Percentiles rank a stretch among this genome's conserved stretches.
These are phyloP conservation scores for Pseudogymnoascus destructans DNA, from an alignment of 2,329 filamentous ascomycete genomes.

Conservation along the genomic window DNA sequence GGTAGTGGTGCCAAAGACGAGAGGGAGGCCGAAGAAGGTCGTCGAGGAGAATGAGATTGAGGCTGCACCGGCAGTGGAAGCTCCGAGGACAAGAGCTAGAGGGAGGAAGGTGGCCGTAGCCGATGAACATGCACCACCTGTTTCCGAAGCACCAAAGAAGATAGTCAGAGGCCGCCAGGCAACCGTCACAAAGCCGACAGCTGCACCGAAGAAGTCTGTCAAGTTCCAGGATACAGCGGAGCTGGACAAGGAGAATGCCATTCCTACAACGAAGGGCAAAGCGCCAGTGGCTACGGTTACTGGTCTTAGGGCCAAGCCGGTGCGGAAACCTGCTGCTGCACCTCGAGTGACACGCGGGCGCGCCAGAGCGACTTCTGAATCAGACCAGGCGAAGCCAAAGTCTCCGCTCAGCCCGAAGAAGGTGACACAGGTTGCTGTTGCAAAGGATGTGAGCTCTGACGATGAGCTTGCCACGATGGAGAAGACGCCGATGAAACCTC, in stretches of 20 bases:
- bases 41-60: constrained; percentile 21
- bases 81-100: constrained; percentile 21
- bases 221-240: constrained; percentile 40
- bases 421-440: constrained; percentile 40
- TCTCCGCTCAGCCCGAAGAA: constrained; percentile 52
- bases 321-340: constrained; percentile 33
- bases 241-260: constrained; percentile 50
- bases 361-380: constrained; percentile 22
- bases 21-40: constrained; percentile 1
- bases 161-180: constrained; percentile 27
- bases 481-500: constrained; percentile 36
- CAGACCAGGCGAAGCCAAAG: constrained; percentile 30
- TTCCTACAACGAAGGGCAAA: constrained; percentile 33
- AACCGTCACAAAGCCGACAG: constrained; percentile 28
- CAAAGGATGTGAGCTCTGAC: constrained; percentile 36
- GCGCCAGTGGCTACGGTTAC: constrained; percentile 18
- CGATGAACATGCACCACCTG: constrained; percentile 21
- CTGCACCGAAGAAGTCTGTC: constrained; percentile 45
- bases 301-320: constrained; percentile 34
- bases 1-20: background rate
- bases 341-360: constrained; percentile 7
- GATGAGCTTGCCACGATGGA: constrained; percentile 45
- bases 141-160: constrained; percentile 29
- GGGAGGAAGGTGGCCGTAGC: constrained; percentile 19
- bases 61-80: constrained; percentile 20